These are phyloP conservation scores for Dionaea muscipula DNA, from an alignment of 179 eudicot genomes.

Conservation along the genomic window DNA sequence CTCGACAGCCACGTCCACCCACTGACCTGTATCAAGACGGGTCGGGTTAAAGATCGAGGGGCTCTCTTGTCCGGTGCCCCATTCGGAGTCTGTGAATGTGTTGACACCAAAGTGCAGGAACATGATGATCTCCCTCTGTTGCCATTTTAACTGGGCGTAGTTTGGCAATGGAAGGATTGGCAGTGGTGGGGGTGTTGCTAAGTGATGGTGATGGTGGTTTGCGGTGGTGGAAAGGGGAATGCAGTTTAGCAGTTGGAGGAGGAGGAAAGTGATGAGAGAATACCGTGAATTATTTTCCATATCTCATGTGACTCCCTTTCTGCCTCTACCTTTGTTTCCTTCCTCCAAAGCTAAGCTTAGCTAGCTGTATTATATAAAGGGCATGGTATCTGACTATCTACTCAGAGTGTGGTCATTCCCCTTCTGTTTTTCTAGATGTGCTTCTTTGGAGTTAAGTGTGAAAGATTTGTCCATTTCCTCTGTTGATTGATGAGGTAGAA, in stretches of 20 bases:
- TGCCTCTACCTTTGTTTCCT: no score
- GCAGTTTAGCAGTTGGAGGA: neutral
- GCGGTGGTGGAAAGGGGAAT: neutral
- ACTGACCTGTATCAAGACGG: constrained; percentile 48
- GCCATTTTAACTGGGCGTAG: constrained; percentile 80
- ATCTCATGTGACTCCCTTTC: no score
- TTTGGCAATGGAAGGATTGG: constrained; percentile 72
- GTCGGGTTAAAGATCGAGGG: constrained; percentile 63
- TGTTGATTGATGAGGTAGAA: no score
- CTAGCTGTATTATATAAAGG: no score
- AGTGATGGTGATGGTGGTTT: neutral
- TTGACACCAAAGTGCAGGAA: constrained; percentile 94
- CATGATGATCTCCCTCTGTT: constrained; percentile 77
- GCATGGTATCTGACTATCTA: no score
- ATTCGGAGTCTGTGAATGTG: constrained; percentile 68
- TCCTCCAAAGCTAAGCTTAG: no score
- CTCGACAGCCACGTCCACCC: constrained; percentile 48
- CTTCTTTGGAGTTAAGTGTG: no score
- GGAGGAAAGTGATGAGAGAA: neutral
- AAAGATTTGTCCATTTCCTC: no score
- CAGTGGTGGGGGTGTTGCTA: constrained; percentile 46
- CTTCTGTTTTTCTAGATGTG: no score
- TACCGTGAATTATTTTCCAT: no score
- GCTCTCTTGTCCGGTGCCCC: constrained; percentile 67
- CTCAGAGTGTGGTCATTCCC: no score